Base-by-base conservation (phyloP, 805 yeast genomes). In the Candida nemodendra region DNA sequence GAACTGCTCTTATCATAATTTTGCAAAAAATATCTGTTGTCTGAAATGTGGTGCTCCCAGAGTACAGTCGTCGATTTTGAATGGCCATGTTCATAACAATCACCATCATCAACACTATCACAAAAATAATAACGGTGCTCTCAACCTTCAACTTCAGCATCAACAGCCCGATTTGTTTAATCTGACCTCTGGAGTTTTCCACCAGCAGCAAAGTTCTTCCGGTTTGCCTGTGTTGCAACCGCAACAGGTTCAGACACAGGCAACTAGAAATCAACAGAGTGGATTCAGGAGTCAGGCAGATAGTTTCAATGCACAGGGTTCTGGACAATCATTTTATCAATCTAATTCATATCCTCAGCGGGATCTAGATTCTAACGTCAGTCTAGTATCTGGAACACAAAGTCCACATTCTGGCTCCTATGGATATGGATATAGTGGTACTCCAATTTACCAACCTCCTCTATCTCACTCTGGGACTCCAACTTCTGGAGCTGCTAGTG, bases 1-100 rank as follows among this genome's bases (percentile, higher is more conserved):
- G 38, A 69, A 76, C 18, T 90, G 96, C 60, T 72, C 79, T 23
- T 90, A 90, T 61, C 96, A 89, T 62, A 89, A 89, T 61, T 89
- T 89, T 69, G 96, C 96, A 3, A 89, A 89, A 56, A 89, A 89
- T 60, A 69, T 86, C 40, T 79, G 81, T 41, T 89, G 97, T 59
- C 71, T 89, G 57, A 81, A 91, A 58, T 89, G 97, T 65, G 95
- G 95, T 4, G 84, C 86, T 1, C 81, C 90, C 30, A 77, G 83
- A 21, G 61, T 55, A 14, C 59, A 53, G 40, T 56, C 59, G 27
- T 56, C 61, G 11, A 54, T 58, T 13, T 24, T 56, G 12, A 57
- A 54, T 38, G 62, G 63, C 3, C 65, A 57, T 30, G 42, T 49
- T 5, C 61, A 57, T 35, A 50, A 48, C 23, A 51, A 48, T 9